Evolutionary conservation across 2,329 filamentous ascomycete species (phyloP).

Genomic region (Incumbomyces lentus): DNA sequence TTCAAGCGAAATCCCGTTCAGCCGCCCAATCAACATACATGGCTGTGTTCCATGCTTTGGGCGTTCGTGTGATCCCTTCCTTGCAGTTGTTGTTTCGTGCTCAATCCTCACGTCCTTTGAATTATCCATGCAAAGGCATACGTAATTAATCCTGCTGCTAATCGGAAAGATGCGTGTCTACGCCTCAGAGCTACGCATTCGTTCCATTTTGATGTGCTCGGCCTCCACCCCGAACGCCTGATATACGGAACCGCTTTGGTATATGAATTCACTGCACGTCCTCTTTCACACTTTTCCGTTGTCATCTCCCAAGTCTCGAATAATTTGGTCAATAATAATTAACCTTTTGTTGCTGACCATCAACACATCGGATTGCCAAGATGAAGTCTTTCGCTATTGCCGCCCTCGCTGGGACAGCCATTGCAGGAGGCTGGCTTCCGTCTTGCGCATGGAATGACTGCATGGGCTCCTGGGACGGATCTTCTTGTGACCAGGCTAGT

Average conservation of each 20-base stretch:
- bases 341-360: not conserved
- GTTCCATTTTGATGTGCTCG: not conserved
- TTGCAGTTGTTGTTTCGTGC: not conserved
- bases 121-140: not conserved
- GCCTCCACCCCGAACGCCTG: not conserved
- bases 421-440: slow-evolving; percentile 15
- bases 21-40: not conserved
- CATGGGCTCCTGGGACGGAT: slow-evolving; percentile 18
- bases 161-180: not conserved
- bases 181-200: slow-evolving; percentile 4
- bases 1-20: not conserved
- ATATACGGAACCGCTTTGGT: not conserved
- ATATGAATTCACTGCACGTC: not conserved
- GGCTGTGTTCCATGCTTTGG: not conserved
- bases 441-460: slow-evolving; percentile 18
- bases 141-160: slow-evolving; percentile 3
- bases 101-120: too few species aligned
- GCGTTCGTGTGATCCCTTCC: not conserved
- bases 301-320: too few species aligned
- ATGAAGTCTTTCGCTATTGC: slow-evolving; percentile 18
- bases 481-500: slow-evolving; percentile 12
- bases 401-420: slow-evolving; percentile 15
- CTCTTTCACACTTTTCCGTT: too few species aligned
- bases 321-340: not conserved
- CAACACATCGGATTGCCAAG: not conserved